Evolutionary conservation across 352 stramenopile genomes (phyloP), one percentile per base, ranked within the genome.

Genomic region (Phytopythium litorale): DNA sequence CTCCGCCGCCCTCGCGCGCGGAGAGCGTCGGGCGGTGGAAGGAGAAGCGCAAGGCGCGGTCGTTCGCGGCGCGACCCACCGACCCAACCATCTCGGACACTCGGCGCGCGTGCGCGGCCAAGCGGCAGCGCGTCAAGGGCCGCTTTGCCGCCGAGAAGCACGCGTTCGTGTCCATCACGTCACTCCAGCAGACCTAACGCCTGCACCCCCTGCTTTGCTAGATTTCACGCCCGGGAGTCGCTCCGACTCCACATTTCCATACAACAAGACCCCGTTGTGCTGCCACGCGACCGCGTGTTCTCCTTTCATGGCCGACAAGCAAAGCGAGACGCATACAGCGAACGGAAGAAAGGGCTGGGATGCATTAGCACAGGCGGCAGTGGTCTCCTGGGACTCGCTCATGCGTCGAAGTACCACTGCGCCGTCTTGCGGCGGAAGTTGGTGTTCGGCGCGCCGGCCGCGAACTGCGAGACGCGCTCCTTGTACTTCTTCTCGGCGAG

Each of bases 331-430:
- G 16, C n/a, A 1, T 4, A 40, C 35, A 21, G 16, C 40, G 8
- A 45, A 45, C 40, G 42, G 42, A 49, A 25, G 19, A 49, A 49
- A 49, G 42, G 6, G 18, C 7, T 25, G n/a, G 25, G 42, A 11
- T 57, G 13, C 35, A 40, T 28, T 28, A 42, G 9, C n/a, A 56
- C 18, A 56, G 9, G 16, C 35, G 12, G 16, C 21, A 9, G 19
- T 5, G 42, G 32, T n/a, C 28, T 56, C 19, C 50, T 56, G 11
- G 1, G n/a, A 11, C 16, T 72, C 67, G n/a, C 16, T 72, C 67
- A 91, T 56, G 81, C 81, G 60, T 92, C 82, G 54, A 91, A 94
- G 73, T 92, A 92, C 84, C 82, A 92, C 71, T 92, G 75, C 40
- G 84, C 78, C 12, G 71, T 86, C 78, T 94, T 91, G 43, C 84